phyloP scores from a whole-genome alignment of 164 flowering plant genomes.

The Vitis rotundifolia region DNA sequence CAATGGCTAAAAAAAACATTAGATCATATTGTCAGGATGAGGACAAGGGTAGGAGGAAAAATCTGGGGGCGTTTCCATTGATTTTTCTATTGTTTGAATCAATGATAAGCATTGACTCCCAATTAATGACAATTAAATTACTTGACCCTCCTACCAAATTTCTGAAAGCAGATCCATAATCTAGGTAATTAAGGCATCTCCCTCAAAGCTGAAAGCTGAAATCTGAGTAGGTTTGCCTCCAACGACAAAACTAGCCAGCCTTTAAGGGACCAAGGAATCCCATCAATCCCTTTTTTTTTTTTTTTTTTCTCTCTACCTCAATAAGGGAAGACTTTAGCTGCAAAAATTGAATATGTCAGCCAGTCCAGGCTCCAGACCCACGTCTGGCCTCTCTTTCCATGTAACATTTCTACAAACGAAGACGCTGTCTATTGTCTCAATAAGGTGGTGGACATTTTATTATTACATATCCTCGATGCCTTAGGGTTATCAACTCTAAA shows the following conservation, averaged over 20 bases:
- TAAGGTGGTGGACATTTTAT: constrained; percentile 11
- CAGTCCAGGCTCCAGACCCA: constrained; percentile 37
- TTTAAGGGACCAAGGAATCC: constrained; percentile 38
- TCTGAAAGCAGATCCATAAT: no score
- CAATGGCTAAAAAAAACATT: no score
- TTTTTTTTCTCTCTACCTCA: constrained; percentile 9
- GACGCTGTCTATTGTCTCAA: constrained; percentile 17
- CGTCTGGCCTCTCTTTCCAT: constrained; percentile 21
- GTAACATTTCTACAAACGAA: constrained; percentile 9
- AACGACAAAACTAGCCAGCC: constrained; percentile 62
- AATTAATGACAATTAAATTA: no score
- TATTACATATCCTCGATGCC: constrained; percentile 11
- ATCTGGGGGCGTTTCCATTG: no score
- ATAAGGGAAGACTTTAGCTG: constrained; percentile 23
- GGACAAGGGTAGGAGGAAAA: no score
- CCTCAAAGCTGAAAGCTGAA: not conserved
- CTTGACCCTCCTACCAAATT: no score
- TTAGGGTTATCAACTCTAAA: constrained; percentile 8
- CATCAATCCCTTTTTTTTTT: constrained; percentile 5
- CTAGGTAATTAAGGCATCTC: constrained; percentile 9
- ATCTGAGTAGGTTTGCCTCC: constrained; percentile 29
- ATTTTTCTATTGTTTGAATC: no score
- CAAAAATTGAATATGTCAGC: constrained; percentile 12
- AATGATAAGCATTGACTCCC: no score
- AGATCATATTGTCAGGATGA: no score